Conservation (phyloP, 371 early-diverging fungal genomes). For the Mucor ambiguus region DNA sequence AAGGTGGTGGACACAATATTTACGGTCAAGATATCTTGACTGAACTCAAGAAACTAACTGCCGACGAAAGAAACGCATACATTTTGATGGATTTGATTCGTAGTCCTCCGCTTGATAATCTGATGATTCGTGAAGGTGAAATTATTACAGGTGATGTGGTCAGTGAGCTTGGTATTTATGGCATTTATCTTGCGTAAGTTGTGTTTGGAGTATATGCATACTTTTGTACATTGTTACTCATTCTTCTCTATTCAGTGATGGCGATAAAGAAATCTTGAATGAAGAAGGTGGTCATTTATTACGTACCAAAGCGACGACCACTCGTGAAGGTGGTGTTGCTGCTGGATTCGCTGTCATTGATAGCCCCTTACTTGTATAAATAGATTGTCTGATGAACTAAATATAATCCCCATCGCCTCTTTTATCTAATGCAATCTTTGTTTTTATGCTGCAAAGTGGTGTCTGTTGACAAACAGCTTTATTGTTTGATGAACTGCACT, state of each 20-base stretch:
- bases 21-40: conserved; percentile 86
- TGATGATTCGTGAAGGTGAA: conserved; percentile 83
- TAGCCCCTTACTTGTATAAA: conserved; percentile 73
- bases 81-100: conserved; percentile 92
- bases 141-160: conserved; percentile 76
- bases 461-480: no score
- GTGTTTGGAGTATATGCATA: neutral
- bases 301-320: conserved; percentile 84
- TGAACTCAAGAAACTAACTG: conserved; percentile 54
- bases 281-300: conserved; percentile 88
- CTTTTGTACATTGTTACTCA: neutral
- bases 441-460: no score
- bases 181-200: conserved; percentile 78
- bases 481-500: no score
- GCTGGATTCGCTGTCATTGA: conserved; percentile 98
- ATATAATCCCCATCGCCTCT: no score
- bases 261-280: conserved; percentile 71
- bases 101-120: conserved; percentile 74
- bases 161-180: conserved; percentile 94
- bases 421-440: no score
- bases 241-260: conserved; percentile 45
- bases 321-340: conserved; percentile 96
- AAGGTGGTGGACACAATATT: conserved; percentile 97
- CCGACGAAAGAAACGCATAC: conserved; percentile 74
- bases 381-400: no score